Evolutionary conservation across 1,139 yeast species (phyloP).

Genomic region (Geotrichum fermentans): DNA sequence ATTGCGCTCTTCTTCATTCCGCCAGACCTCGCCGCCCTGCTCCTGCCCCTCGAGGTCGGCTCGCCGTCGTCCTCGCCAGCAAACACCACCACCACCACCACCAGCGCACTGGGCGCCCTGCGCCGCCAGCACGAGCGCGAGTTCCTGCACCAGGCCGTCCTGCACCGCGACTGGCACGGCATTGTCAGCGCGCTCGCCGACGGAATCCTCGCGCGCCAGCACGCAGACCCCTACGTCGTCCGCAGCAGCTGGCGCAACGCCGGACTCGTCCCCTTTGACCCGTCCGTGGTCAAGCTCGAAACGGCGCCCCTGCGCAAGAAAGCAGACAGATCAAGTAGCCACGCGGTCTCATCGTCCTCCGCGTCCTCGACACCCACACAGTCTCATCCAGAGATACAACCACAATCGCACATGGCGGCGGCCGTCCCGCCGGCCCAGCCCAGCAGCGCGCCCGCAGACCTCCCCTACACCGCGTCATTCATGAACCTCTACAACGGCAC

Average conservation of each 20-base stretch:
- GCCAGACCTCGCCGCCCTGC: not conserved
- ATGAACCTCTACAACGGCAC: not conserved
- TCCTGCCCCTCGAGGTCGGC: conserved; percentile 9
- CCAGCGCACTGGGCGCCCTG: not conserved
- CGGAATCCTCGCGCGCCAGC: not conserved
- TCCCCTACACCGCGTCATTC: not conserved
- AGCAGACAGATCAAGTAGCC: not conserved
- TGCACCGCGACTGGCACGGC: too few relatives aligned
- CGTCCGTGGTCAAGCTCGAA: not conserved
- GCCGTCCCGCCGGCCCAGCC: too few relatives aligned
- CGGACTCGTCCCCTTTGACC: not conserved
- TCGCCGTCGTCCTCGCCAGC: not conserved
- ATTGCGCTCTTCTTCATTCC: conserved; percentile 12
- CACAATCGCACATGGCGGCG: too few relatives aligned
- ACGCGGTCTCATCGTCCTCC: not conserved
- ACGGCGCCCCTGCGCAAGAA: not conserved
- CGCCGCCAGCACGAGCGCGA: too few relatives aligned
- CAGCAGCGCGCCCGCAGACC: not conserved
- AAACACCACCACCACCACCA: not conserved
- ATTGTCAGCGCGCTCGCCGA: too few relatives aligned
- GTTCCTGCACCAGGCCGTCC: too few relatives aligned
- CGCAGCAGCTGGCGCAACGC: not conserved
- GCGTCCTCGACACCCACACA: not conserved
- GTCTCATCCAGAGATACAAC: not conserved
- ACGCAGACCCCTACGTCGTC: not conserved